Base-by-base conservation (phyloP, 1,139 yeast genomes). In the Candida sanyaensis region DNA sequence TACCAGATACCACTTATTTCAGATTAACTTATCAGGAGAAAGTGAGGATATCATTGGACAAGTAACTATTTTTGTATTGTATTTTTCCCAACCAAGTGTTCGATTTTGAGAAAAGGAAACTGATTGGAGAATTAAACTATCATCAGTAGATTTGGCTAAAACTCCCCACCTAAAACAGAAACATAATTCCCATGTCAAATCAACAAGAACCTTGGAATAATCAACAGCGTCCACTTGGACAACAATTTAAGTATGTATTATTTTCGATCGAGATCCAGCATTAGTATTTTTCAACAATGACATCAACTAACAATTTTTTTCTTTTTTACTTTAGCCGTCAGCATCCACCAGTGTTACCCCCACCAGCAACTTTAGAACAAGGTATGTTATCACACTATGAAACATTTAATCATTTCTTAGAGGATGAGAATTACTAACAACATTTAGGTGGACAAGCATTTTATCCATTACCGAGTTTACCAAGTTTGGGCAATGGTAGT, bases 271-370 rank as follows among this genome's bases (percentile, higher is more conserved):
- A 9, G 13, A 11, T 2, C n/a, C 10, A 12, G n/a, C 13, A 26
- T 32, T 11, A 9, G 11, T 2, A 11, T 31, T n/a, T 32, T 6
- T 23, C 30, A 24, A 23, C 13, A 28, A 17, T 21, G 12, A 5
- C 11, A 33, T 11, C 61, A 36, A 68, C 73, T 69, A 69, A 71
- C 73, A 47, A 33, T 24, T 12, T 17, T 21, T 8, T 33, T 36
- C n/a, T 31, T 17, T 27, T 47, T 42, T 57, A 26, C 13, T n/a
- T 13, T 37, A 70, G 75, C 55, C 79, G 79, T 58, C 80, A 66
- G 60, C 75, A 71, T 50, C 80, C 81, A 11, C 81, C 83, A 7
- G 80, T 78, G 31, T 73, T 80, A 52, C 83, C 84, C 1, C 83
- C 84, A 8, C 83, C 84, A 9, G 79, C 81, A 13, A 71, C 79